Evolutionary conservation across 208 protist species (phyloP), one percentile per base, ranked within the genome.

Genomic region (Plasmodiophora brassicae): DNA sequence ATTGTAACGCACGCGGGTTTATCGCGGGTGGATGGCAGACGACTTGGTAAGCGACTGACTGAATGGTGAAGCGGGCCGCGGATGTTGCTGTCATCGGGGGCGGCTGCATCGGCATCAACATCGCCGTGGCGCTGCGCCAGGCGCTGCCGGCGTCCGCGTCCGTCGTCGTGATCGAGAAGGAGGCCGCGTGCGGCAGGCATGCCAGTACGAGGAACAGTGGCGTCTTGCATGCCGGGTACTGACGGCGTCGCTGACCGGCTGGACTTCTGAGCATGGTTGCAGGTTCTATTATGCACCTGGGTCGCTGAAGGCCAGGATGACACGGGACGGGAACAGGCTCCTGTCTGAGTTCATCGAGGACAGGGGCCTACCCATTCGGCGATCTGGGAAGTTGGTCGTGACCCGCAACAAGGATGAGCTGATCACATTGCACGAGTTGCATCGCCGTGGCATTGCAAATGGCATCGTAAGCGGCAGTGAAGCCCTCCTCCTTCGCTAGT

Each of bases 301-400:
- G 10, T 44, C 65, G 14, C 5, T 78, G 65, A 78, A 78, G n/a
- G 5, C 65, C 10, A 38, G 20, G 65, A 78, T 78, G 65, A 78
- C 65, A 44, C 5, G n/a, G n/a, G n/a, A 5, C 20, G 65, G 65
- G 5, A 78, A 78, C n/a, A 5, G 65, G 5, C 10, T 5, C 20
- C 41, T 78, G n/a, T 44, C 65, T 32, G 65, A 78, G 65, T 78
- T 78, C n/a, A 78, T 78, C n/a, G 10, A 44, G 65, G 65, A 78
- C 20, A 5, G n/a, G 41, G 41, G n/a, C 20, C 65, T 78, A 8
- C 20, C 32, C 20, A 14, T 78, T 14, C 32, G 41, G 5, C 65
- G n/a, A 5, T 78, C 32, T 78, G 65, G 65, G 20, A 78, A 78
- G n/a, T 38, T 78, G 20, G 65, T 78, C 41, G 65, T 78, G 5